Conservation (phyloP, 164 flowering plant genomes). For the Vitis amurensis region DNA sequence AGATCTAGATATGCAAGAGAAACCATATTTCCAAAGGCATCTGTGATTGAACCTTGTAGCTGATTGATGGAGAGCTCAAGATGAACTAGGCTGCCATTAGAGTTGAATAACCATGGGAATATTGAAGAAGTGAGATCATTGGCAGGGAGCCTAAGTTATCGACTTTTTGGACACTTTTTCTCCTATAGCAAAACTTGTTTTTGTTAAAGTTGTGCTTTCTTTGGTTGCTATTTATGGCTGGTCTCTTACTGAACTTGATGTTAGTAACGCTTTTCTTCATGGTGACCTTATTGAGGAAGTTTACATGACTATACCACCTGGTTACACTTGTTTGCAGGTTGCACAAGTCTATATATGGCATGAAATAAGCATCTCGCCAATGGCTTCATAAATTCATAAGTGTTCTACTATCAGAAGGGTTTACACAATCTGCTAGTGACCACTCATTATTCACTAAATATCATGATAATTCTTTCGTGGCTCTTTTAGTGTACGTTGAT, state of each 20-base stretch:
- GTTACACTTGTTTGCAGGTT: conserved; percentile 7
- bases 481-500: background rate
- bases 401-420: background rate
- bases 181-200: conserved; percentile 12
- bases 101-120: too few species aligned
- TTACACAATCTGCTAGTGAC: background rate
- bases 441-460: background rate
- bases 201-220: conserved; percentile 4
- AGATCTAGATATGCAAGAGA: background rate
- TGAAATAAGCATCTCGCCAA: conserved; percentile 8
- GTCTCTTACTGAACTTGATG: conserved; percentile 4
- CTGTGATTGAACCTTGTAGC: too few species aligned
- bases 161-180: conserved; percentile 13
- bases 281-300: conserved; percentile 14
- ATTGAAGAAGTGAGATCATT: too few species aligned
- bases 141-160: conserved; percentile 1
- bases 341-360: conserved; percentile 6
- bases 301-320: conserved; percentile 3
- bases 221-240: background rate
- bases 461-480: background rate
- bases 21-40: too few species aligned
- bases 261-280: conserved; percentile 12
- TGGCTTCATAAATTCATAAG: background rate
- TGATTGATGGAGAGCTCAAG: too few species aligned
- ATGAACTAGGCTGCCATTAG: too few species aligned